These are phyloP conservation scores for Comarum palustre DNA, from an alignment of 306 rosid genomes.

Conservation along the genomic window DNA sequence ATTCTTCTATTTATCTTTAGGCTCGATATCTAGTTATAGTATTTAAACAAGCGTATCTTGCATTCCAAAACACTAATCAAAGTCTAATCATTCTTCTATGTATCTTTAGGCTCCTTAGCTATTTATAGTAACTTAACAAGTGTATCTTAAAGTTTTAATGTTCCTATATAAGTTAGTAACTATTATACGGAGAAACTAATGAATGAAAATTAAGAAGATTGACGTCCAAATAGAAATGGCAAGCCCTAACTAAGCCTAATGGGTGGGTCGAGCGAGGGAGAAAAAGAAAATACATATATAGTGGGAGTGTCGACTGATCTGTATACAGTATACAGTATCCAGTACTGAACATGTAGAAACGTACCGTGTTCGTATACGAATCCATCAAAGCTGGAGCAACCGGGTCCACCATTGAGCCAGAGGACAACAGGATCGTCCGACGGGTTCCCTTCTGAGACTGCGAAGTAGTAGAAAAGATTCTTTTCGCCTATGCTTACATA, in stretches of 20 bases:
- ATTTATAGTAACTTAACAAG: too few relatives aligned
- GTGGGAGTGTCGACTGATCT: too few relatives aligned
- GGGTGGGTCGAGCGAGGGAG: neutral
- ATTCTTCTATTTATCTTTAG: too few relatives aligned
- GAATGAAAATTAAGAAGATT: neutral
- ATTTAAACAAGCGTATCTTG: too few relatives aligned
- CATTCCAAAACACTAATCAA: neutral
- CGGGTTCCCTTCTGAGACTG: conserved; percentile 38
- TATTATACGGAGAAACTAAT: too few relatives aligned
- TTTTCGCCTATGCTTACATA: conserved; percentile 36
- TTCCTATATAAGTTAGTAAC: neutral
- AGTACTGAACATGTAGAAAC: too few relatives aligned
- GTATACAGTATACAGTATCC: too few relatives aligned
- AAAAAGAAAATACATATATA: neutral
- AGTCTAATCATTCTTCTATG: too few relatives aligned
- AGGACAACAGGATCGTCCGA: conserved; percentile 42
- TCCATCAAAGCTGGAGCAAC: conserved; percentile 55
- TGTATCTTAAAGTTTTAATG: neutral
- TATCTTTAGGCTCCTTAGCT: too few relatives aligned
- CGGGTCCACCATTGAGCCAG: conserved; percentile 62
- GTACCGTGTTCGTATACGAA: conserved; percentile 55
- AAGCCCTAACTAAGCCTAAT: neutral
- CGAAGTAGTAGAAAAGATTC: conserved; percentile 48
- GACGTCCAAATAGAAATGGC: neutral
- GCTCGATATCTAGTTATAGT: too few relatives aligned